Base-by-base conservation (phyloP, 768 basidiomycete species). In the Lactifluus volemus region DNA sequence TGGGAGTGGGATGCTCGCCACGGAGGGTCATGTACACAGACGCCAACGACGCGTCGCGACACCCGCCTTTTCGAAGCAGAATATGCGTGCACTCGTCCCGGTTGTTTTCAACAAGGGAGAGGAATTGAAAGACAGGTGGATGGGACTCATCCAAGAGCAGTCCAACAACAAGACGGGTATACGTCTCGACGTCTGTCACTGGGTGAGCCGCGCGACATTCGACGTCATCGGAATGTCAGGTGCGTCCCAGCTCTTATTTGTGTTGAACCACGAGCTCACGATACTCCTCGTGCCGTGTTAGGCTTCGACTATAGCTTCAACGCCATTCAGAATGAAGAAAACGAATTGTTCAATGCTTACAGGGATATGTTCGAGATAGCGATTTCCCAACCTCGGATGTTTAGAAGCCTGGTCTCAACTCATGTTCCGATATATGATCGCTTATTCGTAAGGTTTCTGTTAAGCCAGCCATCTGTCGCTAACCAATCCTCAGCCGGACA, bases 211-310 rank as follows among this genome's bases (percentile, higher is more conserved):
- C 47, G 85, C 86, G 9, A 92, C 92, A 0, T 89, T 97, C 68
- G 94, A 96, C 70, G 85, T 95, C 48, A 92, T 97, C 66, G 94
- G 92, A 1, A 71, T 90, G n/a, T 89, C 92, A 45, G 89, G 89
- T 89, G 58, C 49, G 76, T 29, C 17, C 17, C 36, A 6, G 32
- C 19, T 59, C 49, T 44, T 32, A 14, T 42, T 41, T 48, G 4
- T 11, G 15, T 51, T 4, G 25, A 14, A 12, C 19, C 30, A 15
- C 17, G 30, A 1, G 32, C 54, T 30, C 5, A 53, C 9, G n/a
- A 19, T 5, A 6, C n/a, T 25, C 29, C 29, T 19, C 32, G 5
- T 41, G 4, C 2, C 12, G 49, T 34, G 14, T 8, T 53, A 91
- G 90, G 88, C 2, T 96, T 95, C 68, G 89, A 85, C 64, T 95